Conservation (phyloP, 2,329 filamentous ascomycete species). For the Cladorrhinum sp. region DNA sequence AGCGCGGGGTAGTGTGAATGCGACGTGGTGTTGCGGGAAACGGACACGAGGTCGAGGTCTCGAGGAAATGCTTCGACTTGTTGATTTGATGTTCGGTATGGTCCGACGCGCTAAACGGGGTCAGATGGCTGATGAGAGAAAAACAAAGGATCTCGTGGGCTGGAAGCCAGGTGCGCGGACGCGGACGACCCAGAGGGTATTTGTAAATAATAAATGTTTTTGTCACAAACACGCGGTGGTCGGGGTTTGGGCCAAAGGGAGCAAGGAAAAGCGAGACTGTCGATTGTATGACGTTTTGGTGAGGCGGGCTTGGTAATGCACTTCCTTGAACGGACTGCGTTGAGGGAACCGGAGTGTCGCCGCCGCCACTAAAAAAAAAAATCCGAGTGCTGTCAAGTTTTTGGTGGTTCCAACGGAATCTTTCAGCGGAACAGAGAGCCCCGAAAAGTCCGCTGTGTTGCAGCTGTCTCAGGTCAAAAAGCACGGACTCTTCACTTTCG, state of each 20-base stretch:
- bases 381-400: neutral
- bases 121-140: neutral
- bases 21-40: neutral
- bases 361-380: slow-evolving; percentile 12
- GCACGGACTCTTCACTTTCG: neutral
- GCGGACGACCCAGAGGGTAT: no score
- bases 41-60: neutral
- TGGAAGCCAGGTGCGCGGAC: no score
- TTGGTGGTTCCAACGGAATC: neutral
- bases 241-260: slow-evolving; percentile 3
- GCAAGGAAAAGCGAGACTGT: slow-evolving; percentile 1
- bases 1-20: slow-evolving; percentile 5
- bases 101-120: no score
- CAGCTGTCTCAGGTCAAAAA: neutral
- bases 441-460: neutral
- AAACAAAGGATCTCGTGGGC: no score
- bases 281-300: slow-evolving; percentile 14
- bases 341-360: slow-evolving; percentile 4
- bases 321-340: slow-evolving; percentile 2
- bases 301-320: slow-evolving; percentile 8
- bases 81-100: neutral
- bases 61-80: neutral
- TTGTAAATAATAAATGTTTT: neutral
- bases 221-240: neutral
- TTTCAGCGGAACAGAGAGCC: neutral